These are phyloP conservation scores for Oenanthe sinensis DNA, from an alignment of 129 eudicot genomes.

Conservation along the genomic window DNA sequence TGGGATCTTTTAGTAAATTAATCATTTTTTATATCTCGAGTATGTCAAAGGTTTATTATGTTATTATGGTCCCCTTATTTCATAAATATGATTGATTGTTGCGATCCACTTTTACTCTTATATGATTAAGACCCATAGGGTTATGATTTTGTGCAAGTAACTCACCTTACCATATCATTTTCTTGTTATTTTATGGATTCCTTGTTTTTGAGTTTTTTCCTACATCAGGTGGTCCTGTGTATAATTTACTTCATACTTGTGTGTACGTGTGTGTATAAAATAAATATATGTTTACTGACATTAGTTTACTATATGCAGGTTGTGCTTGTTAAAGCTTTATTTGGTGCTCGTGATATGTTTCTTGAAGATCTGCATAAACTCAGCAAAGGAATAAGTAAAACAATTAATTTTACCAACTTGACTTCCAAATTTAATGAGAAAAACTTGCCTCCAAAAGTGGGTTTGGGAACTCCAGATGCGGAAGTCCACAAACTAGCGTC, in stretches of 20 bases:
- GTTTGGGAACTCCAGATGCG: slow-evolving; percentile 20
- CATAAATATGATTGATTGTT: not conserved
- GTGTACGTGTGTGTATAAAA: not conserved
- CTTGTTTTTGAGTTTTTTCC: not conserved
- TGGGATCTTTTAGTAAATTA: not conserved
- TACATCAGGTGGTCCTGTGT: not conserved
- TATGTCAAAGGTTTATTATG: not conserved
- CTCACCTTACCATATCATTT: not conserved
- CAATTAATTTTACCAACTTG: slow-evolving; percentile 52
- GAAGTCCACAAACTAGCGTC: slow-evolving; percentile 30
- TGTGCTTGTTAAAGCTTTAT: slow-evolving; percentile 59
- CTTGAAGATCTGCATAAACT: slow-evolving; percentile 70
- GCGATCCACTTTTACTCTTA: not conserved
- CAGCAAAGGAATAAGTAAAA: slow-evolving; percentile 56
- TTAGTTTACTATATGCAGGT: slow-evolving; percentile 28
- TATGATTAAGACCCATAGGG: not conserved
- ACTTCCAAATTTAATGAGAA: slow-evolving; percentile 40
- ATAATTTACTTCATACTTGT: not conserved
- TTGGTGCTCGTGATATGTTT: slow-evolving; percentile 58
- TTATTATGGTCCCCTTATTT: not conserved
- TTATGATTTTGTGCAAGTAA: not conserved
- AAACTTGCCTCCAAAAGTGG: slow-evolving; percentile 23
- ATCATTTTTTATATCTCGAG: not conserved
- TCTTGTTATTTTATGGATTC: not conserved
- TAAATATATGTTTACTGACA: not conserved